Evolutionary conservation across 1,284 basidiomycete species (phyloP), one percentile per base, ranked within the genome.

Genomic region (Marasmius sp.): DNA sequence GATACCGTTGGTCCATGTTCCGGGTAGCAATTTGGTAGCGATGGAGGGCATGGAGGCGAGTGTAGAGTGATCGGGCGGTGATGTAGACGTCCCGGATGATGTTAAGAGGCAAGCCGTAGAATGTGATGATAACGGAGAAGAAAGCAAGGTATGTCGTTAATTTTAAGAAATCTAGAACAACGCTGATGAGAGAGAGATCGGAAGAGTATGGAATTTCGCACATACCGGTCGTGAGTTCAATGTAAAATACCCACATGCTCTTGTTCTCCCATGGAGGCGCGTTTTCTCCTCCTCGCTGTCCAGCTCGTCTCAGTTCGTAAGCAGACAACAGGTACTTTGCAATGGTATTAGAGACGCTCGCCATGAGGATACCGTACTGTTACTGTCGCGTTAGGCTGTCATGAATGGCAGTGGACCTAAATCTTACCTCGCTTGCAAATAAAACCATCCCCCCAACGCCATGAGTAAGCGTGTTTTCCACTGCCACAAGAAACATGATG

Each of bases 1-100:
- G 95, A 75, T 99, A 99, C 49, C 94, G 83, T 66, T 93, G 85
- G 71, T 99, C 95, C 97, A 99, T 99, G 74, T 99, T 96, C 60
- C 90, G 83, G 1, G 97, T 98, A 1, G 97, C 97, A 49, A 91
- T 91, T 67, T 94, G 90, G 76, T 98, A 99, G 37, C 96, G 89
- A 59, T 95, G 81, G 57, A 98, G 84, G 58, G 97, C 95, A 47
- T 92, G 87, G 54, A 95, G 84, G 49, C 95, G 89, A 2, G 88
- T 85, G 67, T 95, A 81, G 80, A 99, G 97, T 6, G 94, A 96
- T 16, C 94, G 87, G 5, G 93, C 90, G 1, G 97, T 97, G 70
- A 97, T 86, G 79, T 97, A 98, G 41, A 99, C 94, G 77, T 99
- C 96, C 55, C 97, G 92, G 58, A 98, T 86, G 65, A 98, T 95